Conservation (phyloP, 2,329 filamentous ascomycete genomes). For the Fusarium praegraminearum region DNA sequence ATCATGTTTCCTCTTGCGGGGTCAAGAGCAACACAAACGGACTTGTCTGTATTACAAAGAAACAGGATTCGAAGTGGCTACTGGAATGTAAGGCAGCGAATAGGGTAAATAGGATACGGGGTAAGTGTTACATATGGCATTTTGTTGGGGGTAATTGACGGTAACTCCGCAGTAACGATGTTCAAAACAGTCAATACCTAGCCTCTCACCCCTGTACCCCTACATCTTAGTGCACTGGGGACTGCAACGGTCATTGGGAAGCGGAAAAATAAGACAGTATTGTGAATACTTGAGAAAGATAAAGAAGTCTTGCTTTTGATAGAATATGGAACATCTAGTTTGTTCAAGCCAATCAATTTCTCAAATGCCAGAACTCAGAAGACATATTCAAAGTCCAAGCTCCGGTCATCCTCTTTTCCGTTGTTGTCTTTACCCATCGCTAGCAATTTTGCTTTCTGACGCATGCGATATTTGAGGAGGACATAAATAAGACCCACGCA, state of each 20-base stretch:
- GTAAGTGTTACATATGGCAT: neutral
- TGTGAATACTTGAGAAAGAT: neutral
- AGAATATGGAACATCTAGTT: too few relatives aligned
- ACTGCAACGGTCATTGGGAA: neutral
- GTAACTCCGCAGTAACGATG: neutral
- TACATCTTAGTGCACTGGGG: rapidly evolving
- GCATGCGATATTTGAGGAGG: conserved; percentile 47
- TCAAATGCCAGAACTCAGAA: neutral
- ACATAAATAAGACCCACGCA: conserved; percentile 46
- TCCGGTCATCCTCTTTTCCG: conserved; percentile 32
- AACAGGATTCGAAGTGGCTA: neutral
- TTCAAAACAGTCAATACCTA: neutral
- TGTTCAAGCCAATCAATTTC: rapidly evolving
- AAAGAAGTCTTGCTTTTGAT: too few relatives aligned
- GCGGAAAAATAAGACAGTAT: neutral
- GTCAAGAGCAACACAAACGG: neutral
- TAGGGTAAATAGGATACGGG: neutral
- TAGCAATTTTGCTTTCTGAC: conserved; percentile 43
- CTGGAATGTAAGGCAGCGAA: neutral
- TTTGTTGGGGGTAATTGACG: neutral
- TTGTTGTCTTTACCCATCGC: conserved; percentile 42
- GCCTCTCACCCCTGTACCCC: neutral
- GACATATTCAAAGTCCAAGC: conserved; percentile 38
- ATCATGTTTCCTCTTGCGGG: neutral
- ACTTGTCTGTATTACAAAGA: neutral